A percentile compares a stretch with the other conserved stretches of the same genome.
Evolutionary conservation across 805 yeast genomes (phyloP).

Genomic region (Candida methanosorbosa): DNA sequence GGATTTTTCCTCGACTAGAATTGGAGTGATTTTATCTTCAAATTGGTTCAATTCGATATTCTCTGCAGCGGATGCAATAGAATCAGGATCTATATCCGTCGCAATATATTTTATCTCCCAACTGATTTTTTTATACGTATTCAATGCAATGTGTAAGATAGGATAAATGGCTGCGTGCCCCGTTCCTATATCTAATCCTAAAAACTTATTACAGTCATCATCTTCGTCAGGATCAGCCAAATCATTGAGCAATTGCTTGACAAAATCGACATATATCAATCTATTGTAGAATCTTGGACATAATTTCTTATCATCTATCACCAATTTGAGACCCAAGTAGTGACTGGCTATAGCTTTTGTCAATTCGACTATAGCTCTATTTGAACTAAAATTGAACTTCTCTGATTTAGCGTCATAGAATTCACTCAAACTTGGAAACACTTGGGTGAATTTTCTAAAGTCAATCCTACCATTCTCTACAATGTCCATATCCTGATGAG

Average conservation of each 20-base stretch:
- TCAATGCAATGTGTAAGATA: constrained; percentile 24
- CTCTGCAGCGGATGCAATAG: too few relatives aligned
- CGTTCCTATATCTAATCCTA: constrained; percentile 39
- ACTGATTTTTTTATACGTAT: constrained; percentile 20
- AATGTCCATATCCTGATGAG: too few relatives aligned
- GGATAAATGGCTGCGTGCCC: constrained; percentile 43
- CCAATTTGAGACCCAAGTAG: constrained; percentile 9
- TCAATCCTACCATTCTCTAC: too few relatives aligned
- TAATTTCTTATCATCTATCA: constrained; percentile 10
- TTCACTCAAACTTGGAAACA: too few relatives aligned
- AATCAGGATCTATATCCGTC: too few relatives aligned
- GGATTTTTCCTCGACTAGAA: too few relatives aligned
- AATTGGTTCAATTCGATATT: too few relatives aligned
- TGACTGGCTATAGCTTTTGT: constrained; percentile 11
- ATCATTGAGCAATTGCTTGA: constrained; percentile 6
- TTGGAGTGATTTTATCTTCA: too few relatives aligned
- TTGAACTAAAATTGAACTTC: too few relatives aligned
- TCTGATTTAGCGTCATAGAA: too few relatives aligned
- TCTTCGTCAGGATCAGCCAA: constrained; percentile 1
- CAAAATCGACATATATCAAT: constrained; percentile 17
- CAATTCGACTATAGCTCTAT: constrained; percentile 13
- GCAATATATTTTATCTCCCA: too few relatives aligned
- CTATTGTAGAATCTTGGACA: constrained; percentile 26
- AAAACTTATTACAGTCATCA: neutral
- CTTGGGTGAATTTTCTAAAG: too few relatives aligned